Evolutionary conservation across 176 grass and related monocot genomes (phyloP), one percentile per base, ranked within the genome.

Genomic region (Avena atlantica): DNA sequence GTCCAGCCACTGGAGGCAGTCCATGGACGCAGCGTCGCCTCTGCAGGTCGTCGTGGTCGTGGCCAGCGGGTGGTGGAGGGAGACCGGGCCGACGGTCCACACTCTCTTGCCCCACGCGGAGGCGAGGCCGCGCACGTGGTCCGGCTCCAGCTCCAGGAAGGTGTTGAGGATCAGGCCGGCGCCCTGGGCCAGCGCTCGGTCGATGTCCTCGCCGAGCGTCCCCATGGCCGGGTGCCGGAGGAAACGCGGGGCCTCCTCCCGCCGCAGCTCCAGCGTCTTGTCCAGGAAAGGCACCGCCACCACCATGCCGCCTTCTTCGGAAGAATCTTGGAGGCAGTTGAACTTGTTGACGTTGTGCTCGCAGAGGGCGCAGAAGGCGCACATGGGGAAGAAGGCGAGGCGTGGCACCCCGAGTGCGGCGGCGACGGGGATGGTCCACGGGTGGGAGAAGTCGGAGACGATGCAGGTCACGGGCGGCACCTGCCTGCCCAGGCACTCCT

Each of bases 131-230:
- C 76, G 49, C n/a, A 92, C 31, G 74, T 78, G 83, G 19, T 27
- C 72, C 15, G 29, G 60, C 83, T 92, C 90, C 69, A 92, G 47
- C 21, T 85, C 86, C 4, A 50, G 0, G 63, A 86, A 83, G 11
- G 57, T 88, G 84, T 92, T 92, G 48, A 92, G 81, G 77, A 92
- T 70, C 2, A 89, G 37, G 3, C 83, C 90, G 36, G 86, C 83
- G 4, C 82, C 78, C 9, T 60, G 51, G 4, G 69, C 53, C 2
- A 10, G 24, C 31, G 88, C 90, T 47, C 19, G 44, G 12, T 61
- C 61, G 16, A 67, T 58, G 0, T 82, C 65, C 20, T 36, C 6
- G 8, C 85, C 17, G 19, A 78, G 51, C 3, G 82, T 44, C 36
- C 66, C 75, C 9, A 20, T 8, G 1, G 34, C 7, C 5, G 45